Conservation (phyloP, 306 rosid genomes). For the Notholithocarpus densiflorus region DNA sequence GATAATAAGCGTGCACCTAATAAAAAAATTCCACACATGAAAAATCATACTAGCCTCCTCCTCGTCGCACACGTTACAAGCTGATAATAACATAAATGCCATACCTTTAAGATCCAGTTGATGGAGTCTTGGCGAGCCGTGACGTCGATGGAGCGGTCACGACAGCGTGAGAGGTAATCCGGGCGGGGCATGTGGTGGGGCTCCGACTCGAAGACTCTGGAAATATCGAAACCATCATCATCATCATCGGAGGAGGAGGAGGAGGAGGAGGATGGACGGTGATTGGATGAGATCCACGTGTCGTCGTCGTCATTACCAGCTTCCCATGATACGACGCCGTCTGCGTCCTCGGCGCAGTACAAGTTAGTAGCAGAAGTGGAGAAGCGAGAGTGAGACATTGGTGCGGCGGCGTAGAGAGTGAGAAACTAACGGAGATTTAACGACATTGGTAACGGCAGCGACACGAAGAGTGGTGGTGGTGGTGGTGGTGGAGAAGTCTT, state of each 20-base stretch:
- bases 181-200: constrained; percentile 35
- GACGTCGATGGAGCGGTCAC: constrained; percentile 36
- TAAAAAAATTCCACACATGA: neutral
- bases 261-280: neutral
- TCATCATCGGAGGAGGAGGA: constrained; percentile 21
- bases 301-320: neutral
- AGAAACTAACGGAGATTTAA: neutral
- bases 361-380: constrained; percentile 14
- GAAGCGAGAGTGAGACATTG: constrained; percentile 29
- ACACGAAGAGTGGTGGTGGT: neutral
- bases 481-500: neutral
- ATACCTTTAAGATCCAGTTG: constrained; percentile 73
- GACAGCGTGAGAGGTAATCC: constrained; percentile 38
- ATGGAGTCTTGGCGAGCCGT: constrained; percentile 58
- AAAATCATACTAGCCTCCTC: neutral
- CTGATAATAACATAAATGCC: neutral
- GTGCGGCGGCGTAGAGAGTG: neutral
- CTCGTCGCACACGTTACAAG: too few relatives aligned
- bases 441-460: constrained; percentile 23
- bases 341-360: constrained; percentile 28
- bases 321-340: neutral
- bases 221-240: constrained; percentile 21
- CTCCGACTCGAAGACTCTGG: constrained; percentile 25
- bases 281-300: constrained; percentile 12
- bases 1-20: constrained; percentile 50